Evolutionary conservation across 805 yeast species (phyloP), one percentile per base, ranked within the genome.

Genomic region (Candida hungchunana): DNA sequence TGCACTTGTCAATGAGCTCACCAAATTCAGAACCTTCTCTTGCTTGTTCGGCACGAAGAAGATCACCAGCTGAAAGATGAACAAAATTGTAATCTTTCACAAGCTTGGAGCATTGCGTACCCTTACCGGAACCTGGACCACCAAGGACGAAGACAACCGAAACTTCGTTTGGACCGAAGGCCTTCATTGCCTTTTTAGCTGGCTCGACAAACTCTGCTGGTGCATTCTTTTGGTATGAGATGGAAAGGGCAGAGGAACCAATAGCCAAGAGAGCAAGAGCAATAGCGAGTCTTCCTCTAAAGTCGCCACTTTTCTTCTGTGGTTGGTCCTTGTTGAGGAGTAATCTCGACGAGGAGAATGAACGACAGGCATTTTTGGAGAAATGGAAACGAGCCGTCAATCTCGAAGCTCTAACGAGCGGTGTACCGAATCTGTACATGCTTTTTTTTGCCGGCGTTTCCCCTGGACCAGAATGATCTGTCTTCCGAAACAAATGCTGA

Each of bases 71-170:
- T 25, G 94, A 79, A 29, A 90, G 66, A 58, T 90, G 98, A 21
- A 82, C 80, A 60, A 89, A 93, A 13, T 80, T 78, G 57, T 75
- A 82, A 50, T 88, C 85, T 15, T 72, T 63, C 29, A 90, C 97
- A 38, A 90, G 70, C 55, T 77, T 84, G 21, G 80, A 82, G 67
- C 97, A 86, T 63, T 90, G 98, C 1, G 98, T 90, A 39, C 98
- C 97, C 58, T 93, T 93, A 29, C 98, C 97, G 19, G 95, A 85
- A 15, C 97, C 97, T 5, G 97, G 97, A 4, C 97, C 97, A 29
- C 98, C 98, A 21, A 90, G 74, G 14, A 90, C 96, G 59, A 86
- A 90, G 18, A 89, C 71, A 5, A 90, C 95, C 18, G 84, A 77
- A 19, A 84, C 78, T 37, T 85, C 79, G 26, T 77, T 76, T 3